These are phyloP conservation scores for Cubamyces sp. DNA, from an alignment of 768 basidiomycete genomes.

Conservation along the genomic window DNA sequence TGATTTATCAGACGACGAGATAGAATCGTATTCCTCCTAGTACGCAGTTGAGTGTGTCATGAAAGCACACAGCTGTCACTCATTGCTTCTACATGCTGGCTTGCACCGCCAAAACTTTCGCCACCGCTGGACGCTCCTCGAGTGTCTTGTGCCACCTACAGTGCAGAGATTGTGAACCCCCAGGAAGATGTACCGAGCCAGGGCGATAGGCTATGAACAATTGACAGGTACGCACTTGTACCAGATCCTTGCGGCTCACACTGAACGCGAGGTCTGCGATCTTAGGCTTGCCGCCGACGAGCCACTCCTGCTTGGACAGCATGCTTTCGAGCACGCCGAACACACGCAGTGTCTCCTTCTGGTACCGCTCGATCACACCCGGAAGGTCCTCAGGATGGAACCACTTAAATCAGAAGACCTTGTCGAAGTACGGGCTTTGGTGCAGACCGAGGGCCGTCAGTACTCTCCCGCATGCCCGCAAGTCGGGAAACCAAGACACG, in stretches of 20 bases:
- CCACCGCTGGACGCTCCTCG: constrained; percentile 14
- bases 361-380: constrained; percentile 35
- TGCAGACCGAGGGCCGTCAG: background rate
- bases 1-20: too few relatives aligned
- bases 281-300: constrained; percentile 33
- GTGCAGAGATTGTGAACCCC: background rate
- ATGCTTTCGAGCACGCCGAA: constrained; percentile 34
- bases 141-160: constrained; percentile 31
- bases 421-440: constrained; percentile 35
- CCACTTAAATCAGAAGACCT: constrained; percentile 31
- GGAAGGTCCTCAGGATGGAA: constrained; percentile 34
- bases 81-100: background rate
- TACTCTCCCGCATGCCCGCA: background rate
- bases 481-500: background rate
- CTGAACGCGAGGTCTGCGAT: constrained; percentile 33
- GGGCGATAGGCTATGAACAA: too few relatives aligned
- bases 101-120: constrained; percentile 19
- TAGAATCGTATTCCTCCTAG: too few relatives aligned
- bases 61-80: too few relatives aligned
- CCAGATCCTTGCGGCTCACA: constrained; percentile 11
- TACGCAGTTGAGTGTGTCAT: too few relatives aligned
- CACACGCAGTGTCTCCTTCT: constrained; percentile 35
- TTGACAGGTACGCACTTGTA: constrained; percentile 18
- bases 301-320: constrained; percentile 35
- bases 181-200: too few relatives aligned